phyloP scores from a whole-genome alignment of 495 filamentous ascomycete species.

The Podospora appendiculata region DNA sequence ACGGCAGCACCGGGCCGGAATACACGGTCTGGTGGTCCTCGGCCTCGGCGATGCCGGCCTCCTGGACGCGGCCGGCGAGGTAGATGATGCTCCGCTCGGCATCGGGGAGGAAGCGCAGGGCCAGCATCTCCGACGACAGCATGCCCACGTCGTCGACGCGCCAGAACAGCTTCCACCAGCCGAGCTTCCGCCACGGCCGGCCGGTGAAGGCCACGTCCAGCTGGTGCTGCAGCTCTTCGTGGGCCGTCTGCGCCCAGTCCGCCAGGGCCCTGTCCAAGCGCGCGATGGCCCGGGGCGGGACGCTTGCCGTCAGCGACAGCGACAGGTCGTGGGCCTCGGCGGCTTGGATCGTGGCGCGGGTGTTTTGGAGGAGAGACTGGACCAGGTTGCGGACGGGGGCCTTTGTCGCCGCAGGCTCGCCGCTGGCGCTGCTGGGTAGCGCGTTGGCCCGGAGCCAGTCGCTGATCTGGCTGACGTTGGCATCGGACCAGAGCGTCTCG shows the following conservation, averaged over 20 bases:
- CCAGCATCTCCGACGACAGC: slow-evolving; percentile 69
- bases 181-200: slow-evolving; percentile 61
- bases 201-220: slow-evolving; percentile 67
- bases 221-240: slow-evolving; percentile 72
- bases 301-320: background rate
- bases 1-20: slow-evolving; percentile 7
- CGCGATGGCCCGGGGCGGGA: slow-evolving; percentile 35
- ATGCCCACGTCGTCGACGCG: slow-evolving; percentile 83
- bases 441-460: slow-evolving; percentile 59
- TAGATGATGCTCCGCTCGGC: slow-evolving; percentile 72
- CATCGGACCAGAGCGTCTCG: slow-evolving; percentile 65
- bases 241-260: slow-evolving; percentile 69
- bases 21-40: slow-evolving; percentile 7
- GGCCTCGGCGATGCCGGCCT: slow-evolving; percentile 36
- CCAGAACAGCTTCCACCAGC: slow-evolving; percentile 96
- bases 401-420: slow-evolving; percentile 39
- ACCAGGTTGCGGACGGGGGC: slow-evolving; percentile 58
- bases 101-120: slow-evolving; percentile 60
- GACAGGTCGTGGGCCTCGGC: slow-evolving; percentile 37
- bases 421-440: slow-evolving; percentile 10
- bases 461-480: slow-evolving; percentile 55
- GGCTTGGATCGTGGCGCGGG: slow-evolving; percentile 44
- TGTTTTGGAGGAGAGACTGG: slow-evolving; percentile 53
- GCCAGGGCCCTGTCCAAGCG: slow-evolving; percentile 51
- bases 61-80: slow-evolving; percentile 70